Conservation (phyloP, 257 asterid genomes). For the Verbascum thapsus region DNA sequence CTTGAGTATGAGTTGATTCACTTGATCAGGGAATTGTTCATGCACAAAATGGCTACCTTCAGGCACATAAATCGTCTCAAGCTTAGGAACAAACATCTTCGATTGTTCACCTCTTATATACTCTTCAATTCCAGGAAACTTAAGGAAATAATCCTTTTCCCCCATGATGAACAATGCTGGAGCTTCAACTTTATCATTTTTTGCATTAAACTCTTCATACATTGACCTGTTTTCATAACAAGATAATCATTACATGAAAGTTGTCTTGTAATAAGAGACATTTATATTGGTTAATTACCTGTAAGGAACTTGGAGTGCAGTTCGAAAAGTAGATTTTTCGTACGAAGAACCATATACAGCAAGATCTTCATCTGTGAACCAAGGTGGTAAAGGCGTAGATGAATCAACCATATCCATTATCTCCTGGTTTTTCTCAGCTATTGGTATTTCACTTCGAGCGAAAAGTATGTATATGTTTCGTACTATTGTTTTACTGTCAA, state of each 20-base stretch:
- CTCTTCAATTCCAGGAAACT: slow-evolving; percentile 57
- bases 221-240: slow-evolving; percentile 32
- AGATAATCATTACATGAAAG: too few species aligned
- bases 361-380: slow-evolving; percentile 64
- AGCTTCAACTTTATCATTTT: slow-evolving; percentile 28
- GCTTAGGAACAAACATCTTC: slow-evolving; percentile 51
- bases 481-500: slow-evolving; percentile 46
- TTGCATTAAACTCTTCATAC: slow-evolving; percentile 31
- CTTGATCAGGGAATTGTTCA: slow-evolving; percentile 64
- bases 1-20: slow-evolving; percentile 46
- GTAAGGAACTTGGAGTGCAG: slow-evolving; percentile 64
- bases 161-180: slow-evolving; percentile 63
- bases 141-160: slow-evolving; percentile 54
- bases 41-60: slow-evolving; percentile 79
- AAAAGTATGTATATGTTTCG: slow-evolving; percentile 49
- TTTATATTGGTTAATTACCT: slow-evolving; percentile 41
- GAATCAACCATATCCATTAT: slow-evolving; percentile 59
- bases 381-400: slow-evolving; percentile 52
- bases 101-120: slow-evolving; percentile 43
- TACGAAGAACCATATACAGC: slow-evolving; percentile 52
- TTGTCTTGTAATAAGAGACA: neutral
- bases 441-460: slow-evolving; percentile 42
- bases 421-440: slow-evolving; percentile 47
- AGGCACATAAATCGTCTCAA: slow-evolving; percentile 50
- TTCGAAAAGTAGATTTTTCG: slow-evolving; percentile 58